Base-by-base conservation (phyloP, 805 yeast species). In the Ogataea kodamae region DNA sequence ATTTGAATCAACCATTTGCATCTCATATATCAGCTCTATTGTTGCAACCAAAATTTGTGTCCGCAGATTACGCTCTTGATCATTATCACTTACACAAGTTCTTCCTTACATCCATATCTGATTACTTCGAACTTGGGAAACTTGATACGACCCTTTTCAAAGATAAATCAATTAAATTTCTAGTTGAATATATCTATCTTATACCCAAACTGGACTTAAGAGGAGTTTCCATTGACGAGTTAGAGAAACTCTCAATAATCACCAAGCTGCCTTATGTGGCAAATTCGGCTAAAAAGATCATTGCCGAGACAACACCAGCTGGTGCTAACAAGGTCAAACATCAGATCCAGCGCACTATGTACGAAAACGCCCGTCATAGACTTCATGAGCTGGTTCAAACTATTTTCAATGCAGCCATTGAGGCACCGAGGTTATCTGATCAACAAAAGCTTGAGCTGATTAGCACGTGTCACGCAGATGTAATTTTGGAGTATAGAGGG, bases 1-100 rank as follows among this genome's bases (percentile, higher is more conserved):
- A 83, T 53, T 56, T 67, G 9, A 64, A 68, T 9, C 83, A 81
- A 50, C 90, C 92, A 2, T 84, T 81, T 62, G 83, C 85, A 2
- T 67, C 79, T 2, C 87, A 80, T 54, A 58, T 84, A 13, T 66
- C 88, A 3, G 65, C 76, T 3, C 54, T 79, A 13, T 28, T 63
- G 19, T 22, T 20, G 2, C 43, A 44, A 20, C 51, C 54, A 13
- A 54, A 41, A 24, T 49, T 57, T n/a, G 40, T 46, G 6, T 50
- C 59, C 2, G 53, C 56, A 7, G 75, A 70, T 38, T 40, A 64
- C 5, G 42, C 49, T 12, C 49, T 67, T 33, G 33, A 45, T 17
- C 16, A 16, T 3, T 38, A 61, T 26, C 46, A 46, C 22, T 42
- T 64, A 3, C 76, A 73, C 46, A 57, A 56, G 31, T 72, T 71